These are phyloP conservation scores for Talaromyces sp. DNA, from an alignment of 2,329 filamentous ascomycete genomes.

Conservation along the genomic window DNA sequence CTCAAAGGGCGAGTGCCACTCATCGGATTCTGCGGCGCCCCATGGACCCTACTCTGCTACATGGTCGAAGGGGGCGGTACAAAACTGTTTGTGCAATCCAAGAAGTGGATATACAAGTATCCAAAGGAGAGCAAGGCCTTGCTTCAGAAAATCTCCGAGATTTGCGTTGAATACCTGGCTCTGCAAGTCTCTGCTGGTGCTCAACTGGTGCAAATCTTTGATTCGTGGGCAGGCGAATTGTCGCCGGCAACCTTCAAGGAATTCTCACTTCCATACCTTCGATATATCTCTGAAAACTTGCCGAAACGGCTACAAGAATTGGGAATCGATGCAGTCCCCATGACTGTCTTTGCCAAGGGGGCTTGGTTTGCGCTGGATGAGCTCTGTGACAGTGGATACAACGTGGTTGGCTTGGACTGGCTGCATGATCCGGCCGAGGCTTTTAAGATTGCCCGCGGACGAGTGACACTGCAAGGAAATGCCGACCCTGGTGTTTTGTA, in stretches of 20 bases:
- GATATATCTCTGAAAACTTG: conserved; percentile 74
- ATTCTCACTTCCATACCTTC: conserved; percentile 81
- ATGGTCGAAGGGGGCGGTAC: conserved; percentile 98
- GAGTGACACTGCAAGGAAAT: conserved; percentile 87
- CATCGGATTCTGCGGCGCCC: conserved; percentile 94
- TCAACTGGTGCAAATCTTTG: conserved; percentile 94
- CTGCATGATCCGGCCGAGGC: conserved; percentile 82
- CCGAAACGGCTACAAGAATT: conserved; percentile 68
- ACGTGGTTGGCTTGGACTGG: conserved; percentile 95
- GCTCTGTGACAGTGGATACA: conserved; percentile 80
- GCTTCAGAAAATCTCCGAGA: conserved; percentile 83
- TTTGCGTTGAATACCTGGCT: conserved; percentile 92
- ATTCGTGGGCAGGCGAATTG: conserved; percentile 95
- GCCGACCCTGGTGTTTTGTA: conserved; percentile 92
- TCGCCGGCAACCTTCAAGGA: conserved; percentile 75
- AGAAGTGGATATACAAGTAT: conserved; percentile 95
- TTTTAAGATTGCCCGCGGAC: conserved; percentile 67
- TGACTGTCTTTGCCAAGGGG: conserved; percentile 97
- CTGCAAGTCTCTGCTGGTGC: conserved; percentile 89
- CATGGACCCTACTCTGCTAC: conserved; percentile 96
- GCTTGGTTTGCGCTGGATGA: conserved; percentile 92
- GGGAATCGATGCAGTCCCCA: conserved; percentile 74
- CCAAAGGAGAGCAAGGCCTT: conserved; percentile 72
- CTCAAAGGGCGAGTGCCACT: conserved; percentile 81
- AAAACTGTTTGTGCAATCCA: conserved; percentile 88